Evolutionary conservation across 2,329 filamentous ascomycete genomes (phyloP), one percentile per base, ranked within the genome.

Genomic region (Geoglossum cookeanum): DNA sequence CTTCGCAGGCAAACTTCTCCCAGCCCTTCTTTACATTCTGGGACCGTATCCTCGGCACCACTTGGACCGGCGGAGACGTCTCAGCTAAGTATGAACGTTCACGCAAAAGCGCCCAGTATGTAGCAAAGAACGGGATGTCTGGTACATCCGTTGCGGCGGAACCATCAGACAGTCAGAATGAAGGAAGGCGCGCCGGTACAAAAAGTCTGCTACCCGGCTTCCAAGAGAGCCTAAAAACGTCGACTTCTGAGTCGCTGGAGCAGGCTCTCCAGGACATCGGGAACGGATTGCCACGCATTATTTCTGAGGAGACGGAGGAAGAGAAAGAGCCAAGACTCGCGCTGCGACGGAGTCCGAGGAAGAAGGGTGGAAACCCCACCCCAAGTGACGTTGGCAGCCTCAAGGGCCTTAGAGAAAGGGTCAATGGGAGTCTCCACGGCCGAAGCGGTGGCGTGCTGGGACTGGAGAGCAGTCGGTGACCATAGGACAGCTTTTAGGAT

Each of bases 1-100:
- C 3, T 22, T 22, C 49, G 7, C 51, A 66, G 78, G 86, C 84
- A 62, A 94, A 94, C 72, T 94, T 88, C 69, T 85, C 83, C 4
- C 87, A 94, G 70, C 87, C 87, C 2, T 94, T 90, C 73, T 96
- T 97, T 72, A 96, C 86, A 53, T 89, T 96, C 72, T 97, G 92
- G 88, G 92, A 98, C 68, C 76, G 79, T 52, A 66, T 89, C 32
- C 74, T 95, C 27, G 82, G 83, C 55, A 98, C 92, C 29, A 85
- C 81, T 70, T 96, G 89, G 83, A 80, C 78, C 59, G 87, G 87
- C 55, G 81, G 74, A 62, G 80, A 80, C 65, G 78, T 78, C 39
- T 74, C 70, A 35, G 56, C 74, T 39, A 74, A 78, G 56, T 83
- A 83, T 60, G 78, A 81, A 66, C 72, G 77, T 52, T 72, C 75